Evolutionary conservation across 768 basidiomycete species (phyloP).

Genomic region (Amanita pallidorosea): DNA sequence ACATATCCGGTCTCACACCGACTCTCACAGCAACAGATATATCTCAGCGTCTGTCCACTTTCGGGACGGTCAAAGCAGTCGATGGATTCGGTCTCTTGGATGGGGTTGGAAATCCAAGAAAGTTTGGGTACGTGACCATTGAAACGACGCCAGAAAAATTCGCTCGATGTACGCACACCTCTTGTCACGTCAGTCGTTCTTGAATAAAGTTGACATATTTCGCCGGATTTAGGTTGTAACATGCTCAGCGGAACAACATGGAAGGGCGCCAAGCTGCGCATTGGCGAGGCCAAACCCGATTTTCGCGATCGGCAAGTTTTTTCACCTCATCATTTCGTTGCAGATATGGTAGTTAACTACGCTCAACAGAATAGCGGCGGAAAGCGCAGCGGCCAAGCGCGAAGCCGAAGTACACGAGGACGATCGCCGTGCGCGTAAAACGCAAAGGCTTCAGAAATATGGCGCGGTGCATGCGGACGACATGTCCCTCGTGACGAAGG

Average conservation of each 20-base stretch:
- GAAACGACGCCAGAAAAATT: constrained; percentile 51
- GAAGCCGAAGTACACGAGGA: constrained; percentile 25
- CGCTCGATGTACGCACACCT: constrained; percentile 43
- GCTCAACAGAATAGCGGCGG: constrained; percentile 15
- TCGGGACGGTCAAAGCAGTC: constrained; percentile 57
- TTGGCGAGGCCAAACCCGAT: constrained; percentile 78
- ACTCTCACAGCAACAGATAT: constrained; percentile 48
- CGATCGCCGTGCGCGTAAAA: constrained; percentile 30
- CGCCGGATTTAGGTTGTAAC: constrained; percentile 45
- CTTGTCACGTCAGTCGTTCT: neutral
- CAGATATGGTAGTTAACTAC: constrained; percentile 5
- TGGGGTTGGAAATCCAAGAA: constrained; percentile 53
- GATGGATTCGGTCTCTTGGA: constrained; percentile 62
- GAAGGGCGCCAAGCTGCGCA: constrained; percentile 78
- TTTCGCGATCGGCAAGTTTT: constrained; percentile 46
- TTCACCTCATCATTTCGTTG: neutral
- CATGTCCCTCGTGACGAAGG: constrained; percentile 54
- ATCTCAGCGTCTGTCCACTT: constrained; percentile 44
- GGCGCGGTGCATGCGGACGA: constrained; percentile 34
- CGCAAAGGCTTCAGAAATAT: constrained; percentile 6
- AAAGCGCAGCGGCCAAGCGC: constrained; percentile 14
- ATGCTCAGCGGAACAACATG: constrained; percentile 72
- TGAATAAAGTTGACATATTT: neutral
- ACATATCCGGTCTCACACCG: constrained; percentile 68
- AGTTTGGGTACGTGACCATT: constrained; percentile 67